Conservation (phyloP, 148 eudicot species). For the Diospyros kaki region DNA sequence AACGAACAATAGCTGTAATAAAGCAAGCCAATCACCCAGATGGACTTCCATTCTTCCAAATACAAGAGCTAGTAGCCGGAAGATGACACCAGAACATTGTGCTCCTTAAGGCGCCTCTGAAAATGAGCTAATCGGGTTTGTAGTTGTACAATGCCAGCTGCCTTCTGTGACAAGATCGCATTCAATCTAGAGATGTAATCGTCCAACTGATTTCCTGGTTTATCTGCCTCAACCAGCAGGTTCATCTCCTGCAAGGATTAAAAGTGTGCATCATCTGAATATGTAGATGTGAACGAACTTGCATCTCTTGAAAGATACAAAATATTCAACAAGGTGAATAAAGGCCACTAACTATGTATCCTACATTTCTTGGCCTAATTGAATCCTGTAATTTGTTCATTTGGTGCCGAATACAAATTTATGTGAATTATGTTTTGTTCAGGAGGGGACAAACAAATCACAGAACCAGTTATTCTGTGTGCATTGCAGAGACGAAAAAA, state of each 20-base stretch:
- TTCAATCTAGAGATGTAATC: slow-evolving; percentile 73
- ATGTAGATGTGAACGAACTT: neutral
- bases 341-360: no score
- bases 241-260: slow-evolving; percentile 71
- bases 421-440: no score
- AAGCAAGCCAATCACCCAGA: neutral
- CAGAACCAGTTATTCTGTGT: no score
- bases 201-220: slow-evolving; percentile 88
- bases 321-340: no score
- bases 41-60: neutral
- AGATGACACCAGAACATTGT: slow-evolving; percentile 64
- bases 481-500: no score
- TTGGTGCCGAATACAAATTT: no score
- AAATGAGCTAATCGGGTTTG: slow-evolving; percentile 83
- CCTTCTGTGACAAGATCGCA: slow-evolving; percentile 79
- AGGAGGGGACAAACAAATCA: no score
- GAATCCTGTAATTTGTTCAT: no score
- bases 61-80: slow-evolving; percentile 41
- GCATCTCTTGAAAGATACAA: no score
- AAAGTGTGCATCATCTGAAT: neutral
- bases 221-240: slow-evolving; percentile 85
- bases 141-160: slow-evolving; percentile 74
- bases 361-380: no score
- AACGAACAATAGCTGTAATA: neutral
- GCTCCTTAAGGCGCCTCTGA: slow-evolving; percentile 81